phyloP scores from a whole-genome alignment of 2,329 filamentous ascomycete species.

The Fusarium palustre region DNA sequence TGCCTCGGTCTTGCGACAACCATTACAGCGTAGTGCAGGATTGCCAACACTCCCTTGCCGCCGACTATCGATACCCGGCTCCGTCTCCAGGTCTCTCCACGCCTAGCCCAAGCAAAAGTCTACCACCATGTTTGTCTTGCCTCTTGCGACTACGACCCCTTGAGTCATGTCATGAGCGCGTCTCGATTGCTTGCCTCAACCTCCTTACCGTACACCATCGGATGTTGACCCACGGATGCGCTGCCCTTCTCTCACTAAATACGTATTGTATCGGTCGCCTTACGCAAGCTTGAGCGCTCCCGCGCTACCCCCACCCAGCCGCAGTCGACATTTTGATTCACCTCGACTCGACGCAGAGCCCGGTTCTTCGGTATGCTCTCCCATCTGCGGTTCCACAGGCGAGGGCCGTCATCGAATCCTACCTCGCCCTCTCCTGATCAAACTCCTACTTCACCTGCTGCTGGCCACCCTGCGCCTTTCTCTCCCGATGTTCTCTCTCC shows the following conservation, averaged over 20 bases:
- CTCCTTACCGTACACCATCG: constrained; percentile 36
- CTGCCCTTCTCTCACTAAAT: constrained; percentile 30
- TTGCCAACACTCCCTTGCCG: constrained; percentile 23
- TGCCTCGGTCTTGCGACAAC: constrained; percentile 8
- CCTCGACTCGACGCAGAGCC: constrained; percentile 36
- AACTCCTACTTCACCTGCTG: constrained; percentile 54
- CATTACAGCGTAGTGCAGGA: not conserved
- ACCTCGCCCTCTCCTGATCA: constrained; percentile 65
- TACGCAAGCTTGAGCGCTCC: constrained; percentile 32
- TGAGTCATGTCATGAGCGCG: constrained; percentile 49
- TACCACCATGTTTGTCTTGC: constrained; percentile 42
- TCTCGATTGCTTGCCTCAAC: constrained; percentile 37
- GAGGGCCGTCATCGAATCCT: constrained; percentile 64
- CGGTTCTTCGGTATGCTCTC: constrained; percentile 58
- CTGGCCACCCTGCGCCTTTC: constrained; percentile 56
- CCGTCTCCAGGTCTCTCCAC: constrained; percentile 5
- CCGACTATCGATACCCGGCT: constrained; percentile 31
- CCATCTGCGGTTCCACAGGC: constrained; percentile 69
- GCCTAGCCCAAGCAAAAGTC: constrained; percentile 26
- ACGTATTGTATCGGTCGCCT: constrained; percentile 16
- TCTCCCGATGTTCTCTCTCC: constrained; percentile 55
- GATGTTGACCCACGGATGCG: constrained; percentile 38
- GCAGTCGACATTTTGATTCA: constrained; percentile 42
- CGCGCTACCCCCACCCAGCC: constrained; percentile 35
- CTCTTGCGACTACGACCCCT: constrained; percentile 38